Evolutionary conservation across 2,329 filamentous ascomycete species (phyloP), one percentile per base, ranked within the genome.

Genomic region (Myrmaecium sp.): DNA sequence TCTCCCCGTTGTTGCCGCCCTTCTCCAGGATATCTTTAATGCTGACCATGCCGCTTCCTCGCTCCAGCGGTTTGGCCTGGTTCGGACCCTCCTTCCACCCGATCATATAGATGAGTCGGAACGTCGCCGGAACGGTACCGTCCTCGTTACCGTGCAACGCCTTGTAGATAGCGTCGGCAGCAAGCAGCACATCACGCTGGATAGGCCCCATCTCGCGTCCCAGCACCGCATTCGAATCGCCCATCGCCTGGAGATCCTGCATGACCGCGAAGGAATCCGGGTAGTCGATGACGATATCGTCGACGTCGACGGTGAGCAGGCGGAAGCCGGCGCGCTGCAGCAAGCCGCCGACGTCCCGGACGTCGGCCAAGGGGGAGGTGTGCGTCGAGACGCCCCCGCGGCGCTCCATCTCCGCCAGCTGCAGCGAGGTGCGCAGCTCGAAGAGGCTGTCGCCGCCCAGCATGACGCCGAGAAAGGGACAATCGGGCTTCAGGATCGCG

Each of bases 21-120:
- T n/a, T 42, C 30, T 64, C 70, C 12, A 79, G 49, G 11, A 93
- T 61, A 49, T 95, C 84, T 51, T 89, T 92, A 35, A 98, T 64
- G 51, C 79, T 93, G 21, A 93, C 58, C 46, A 93, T 64, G 6
- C 81, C 89, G 36, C 76, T 92, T 1, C 89, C 89, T 38, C 89
- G 69, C 37, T 74, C 56, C 31, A 95, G 55, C 4, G 89, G 84
- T 52, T 86, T 63, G 2, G 74, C 63, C 54, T 95, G 84, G 28
- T 74, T 69, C 16, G 67, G 65, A 2, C 79, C 75, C 38, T 84
- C 79, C 47, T 86, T 91, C 89, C 89, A 98, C 0, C 89, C 89
- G 52, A 98, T 98, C 84, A 95, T 94, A 52, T 89, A 93, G 34
- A 98, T 94, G 40, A 93, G 66, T 39, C 89, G 68, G 47, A 94